These are phyloP conservation scores for Erodium maritimum DNA, from an alignment of 345 rosid genomes.

Conservation along the genomic window DNA sequence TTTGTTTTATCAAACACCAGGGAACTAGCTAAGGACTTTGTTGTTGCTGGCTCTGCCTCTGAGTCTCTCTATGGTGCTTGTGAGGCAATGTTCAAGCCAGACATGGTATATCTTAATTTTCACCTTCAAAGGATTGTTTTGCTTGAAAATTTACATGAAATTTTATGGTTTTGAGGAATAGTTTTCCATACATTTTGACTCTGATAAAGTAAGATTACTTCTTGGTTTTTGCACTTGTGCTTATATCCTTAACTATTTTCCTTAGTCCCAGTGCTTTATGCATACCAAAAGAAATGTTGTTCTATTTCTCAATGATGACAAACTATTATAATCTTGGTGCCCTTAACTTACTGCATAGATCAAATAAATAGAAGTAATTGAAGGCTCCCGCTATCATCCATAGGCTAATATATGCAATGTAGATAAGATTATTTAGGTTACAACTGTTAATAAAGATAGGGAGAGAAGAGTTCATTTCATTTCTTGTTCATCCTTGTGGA, in stretches of 20 bases:
- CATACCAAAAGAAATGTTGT: background rate
- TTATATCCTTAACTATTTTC: background rate
- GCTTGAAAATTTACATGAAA: background rate
- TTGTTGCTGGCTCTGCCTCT: conserved; percentile 87
- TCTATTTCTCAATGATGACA: background rate
- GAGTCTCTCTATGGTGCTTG: conserved; percentile 97
- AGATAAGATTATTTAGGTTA: too few species aligned
- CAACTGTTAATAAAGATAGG: too few species aligned
- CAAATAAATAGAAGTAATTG: too few species aligned
- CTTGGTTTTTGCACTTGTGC: background rate
- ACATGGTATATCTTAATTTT: conserved; percentile 52
- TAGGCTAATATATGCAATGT: too few species aligned
- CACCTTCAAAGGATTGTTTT: background rate
- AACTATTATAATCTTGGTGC: too few species aligned
- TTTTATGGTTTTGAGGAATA: background rate
- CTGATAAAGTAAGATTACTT: background rate
- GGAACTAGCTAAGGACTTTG: conserved; percentile 93
- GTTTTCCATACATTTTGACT: background rate
- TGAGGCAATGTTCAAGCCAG: conserved; percentile 83
- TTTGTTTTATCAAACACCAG: conserved; percentile 22
- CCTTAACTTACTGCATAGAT: too few species aligned
- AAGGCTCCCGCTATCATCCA: too few species aligned
- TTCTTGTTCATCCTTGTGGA: too few species aligned
- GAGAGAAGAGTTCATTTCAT: too few species aligned
- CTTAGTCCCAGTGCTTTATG: background rate